Percentiles rank a stretch among this genome's conserved stretches.
Conservation (phyloP, 179 eudicot species). For the Carnegiea gigantea region DNA sequence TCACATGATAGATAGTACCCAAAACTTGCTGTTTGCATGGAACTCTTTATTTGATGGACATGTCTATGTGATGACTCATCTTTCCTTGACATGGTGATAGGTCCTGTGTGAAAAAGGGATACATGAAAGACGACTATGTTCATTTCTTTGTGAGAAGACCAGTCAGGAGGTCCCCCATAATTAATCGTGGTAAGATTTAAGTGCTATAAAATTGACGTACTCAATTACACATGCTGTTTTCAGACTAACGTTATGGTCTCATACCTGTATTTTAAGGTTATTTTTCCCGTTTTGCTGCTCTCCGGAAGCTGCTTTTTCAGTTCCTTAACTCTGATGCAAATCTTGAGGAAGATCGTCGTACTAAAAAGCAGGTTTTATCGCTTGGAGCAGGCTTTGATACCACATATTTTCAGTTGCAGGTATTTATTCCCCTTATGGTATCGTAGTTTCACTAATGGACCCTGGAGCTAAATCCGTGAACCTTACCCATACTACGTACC, state of each 20-base stretch:
- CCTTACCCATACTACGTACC: not conserved
- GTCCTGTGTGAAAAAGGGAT: constrained; percentile 95
- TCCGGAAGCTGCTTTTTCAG: constrained; percentile 79
- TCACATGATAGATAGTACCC: not conserved
- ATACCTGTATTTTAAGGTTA: constrained; percentile 50
- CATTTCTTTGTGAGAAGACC: constrained; percentile 90
- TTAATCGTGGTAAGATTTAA: constrained; percentile 72
- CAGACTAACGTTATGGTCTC: not conserved
- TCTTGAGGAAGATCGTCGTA: constrained; percentile 34
- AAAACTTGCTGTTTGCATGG: not conserved
- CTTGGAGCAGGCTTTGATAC: constrained; percentile 99
- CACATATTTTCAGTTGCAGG: constrained; percentile 96
- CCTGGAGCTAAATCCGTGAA: not conserved
- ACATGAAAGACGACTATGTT: constrained; percentile 88
- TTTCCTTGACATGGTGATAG: constrained; percentile 31
- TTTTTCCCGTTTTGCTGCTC: constrained; percentile 92
- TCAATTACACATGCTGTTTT: constrained; percentile 7
- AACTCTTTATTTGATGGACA: not conserved
- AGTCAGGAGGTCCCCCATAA: constrained; percentile 91
- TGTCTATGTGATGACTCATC: not conserved
- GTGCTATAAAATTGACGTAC: constrained; percentile 9
- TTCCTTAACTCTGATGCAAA: constrained; percentile 58
- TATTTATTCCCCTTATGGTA: constrained; percentile 23
- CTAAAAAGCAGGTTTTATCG: constrained; percentile 85
- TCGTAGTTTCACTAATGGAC: not conserved